phyloP scores from a whole-genome alignment of 371 early-diverging fungal species.

The Enterocytospora artemiae region DNA sequence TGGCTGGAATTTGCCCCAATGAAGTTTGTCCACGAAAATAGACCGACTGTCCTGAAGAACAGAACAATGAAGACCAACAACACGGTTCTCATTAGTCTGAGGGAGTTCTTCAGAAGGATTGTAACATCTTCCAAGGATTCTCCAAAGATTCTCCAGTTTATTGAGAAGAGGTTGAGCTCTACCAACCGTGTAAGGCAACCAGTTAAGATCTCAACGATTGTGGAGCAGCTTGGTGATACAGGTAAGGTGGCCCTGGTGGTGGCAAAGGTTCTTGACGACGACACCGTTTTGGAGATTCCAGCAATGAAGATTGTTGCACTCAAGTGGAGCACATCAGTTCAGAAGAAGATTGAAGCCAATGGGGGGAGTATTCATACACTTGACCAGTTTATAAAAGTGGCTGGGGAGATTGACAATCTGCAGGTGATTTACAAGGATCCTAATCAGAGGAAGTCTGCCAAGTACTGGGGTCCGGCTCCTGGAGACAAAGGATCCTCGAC shows the following conservation, averaged over 20 bases:
- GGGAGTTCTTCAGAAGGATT: conserved; percentile 22
- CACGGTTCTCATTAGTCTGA: conserved; percentile 10
- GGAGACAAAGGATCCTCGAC: conserved; percentile 54
- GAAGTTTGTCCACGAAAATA: too few species aligned
- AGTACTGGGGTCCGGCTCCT: conserved; percentile 57
- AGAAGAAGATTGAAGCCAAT: conserved; percentile 51
- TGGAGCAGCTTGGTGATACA: conserved; percentile 23
- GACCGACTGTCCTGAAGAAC: too few species aligned
- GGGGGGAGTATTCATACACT: conserved; percentile 56
- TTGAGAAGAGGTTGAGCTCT: conserved; percentile 42
- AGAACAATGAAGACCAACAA: conserved; percentile 6
- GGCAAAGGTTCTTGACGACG: conserved; percentile 57
- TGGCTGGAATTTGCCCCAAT: too few species aligned
- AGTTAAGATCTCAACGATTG: conserved; percentile 47
- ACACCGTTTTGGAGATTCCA: conserved; percentile 50
- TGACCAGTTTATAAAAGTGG: conserved; percentile 54
- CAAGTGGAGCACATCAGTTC: conserved; percentile 46
- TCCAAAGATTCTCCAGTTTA: conserved; percentile 12
- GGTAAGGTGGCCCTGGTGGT: conserved; percentile 55
- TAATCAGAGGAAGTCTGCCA: conserved; percentile 47
- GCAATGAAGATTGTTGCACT: conserved; percentile 53
- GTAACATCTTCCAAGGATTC: conserved; percentile 14
- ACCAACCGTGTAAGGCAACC: conserved; percentile 43
- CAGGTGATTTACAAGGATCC: conserved; percentile 44
- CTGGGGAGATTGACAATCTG: conserved; percentile 45